Evolutionary conservation across 2,329 filamentous ascomycete genomes (phyloP), one percentile per base, ranked within the genome.

Genomic region (Botryotinia convoluta): DNA sequence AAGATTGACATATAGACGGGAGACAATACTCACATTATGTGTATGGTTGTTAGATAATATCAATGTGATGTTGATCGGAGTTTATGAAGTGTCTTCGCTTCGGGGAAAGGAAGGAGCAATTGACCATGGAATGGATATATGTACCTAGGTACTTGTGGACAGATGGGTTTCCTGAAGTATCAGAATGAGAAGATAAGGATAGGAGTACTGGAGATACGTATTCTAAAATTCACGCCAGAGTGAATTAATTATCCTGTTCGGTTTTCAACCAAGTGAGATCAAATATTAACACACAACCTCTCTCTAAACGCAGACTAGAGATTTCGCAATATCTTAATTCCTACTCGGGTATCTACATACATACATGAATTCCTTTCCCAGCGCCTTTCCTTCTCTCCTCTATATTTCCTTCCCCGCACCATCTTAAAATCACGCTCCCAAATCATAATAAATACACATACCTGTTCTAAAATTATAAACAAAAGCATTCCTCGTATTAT

Each of bases 391-490:
- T 14, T 37, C 44, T 44, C 18, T 18, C n/a, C 22, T 63, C 32
- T 37, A 37, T n/a, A 29, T 44, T 16, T 20, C 29, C 16, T 14
- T 29, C 29, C 67, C 1, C 10, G 10, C n/a, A 26, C 3, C 22
- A 4, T 57, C 32, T 61, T 20, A 61, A 45, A 20, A 61, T 79
- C 74, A 81, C 42, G 78, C 78, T 35, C 84, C 85, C 61, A 98
- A 83, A 82, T 97, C 94, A 82, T 97, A 97, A 80, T 95, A 93
- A 69, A 97, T 87, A 81, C 93, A 95, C 74, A 88, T 91, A 0
- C 92, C 93, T 16, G 93, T 97, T 74, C 94, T 87, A 78, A 97
- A 97, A 79, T 97, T 97, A 83, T 97, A 97, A 70, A 98, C 88
- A 83, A 97, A 97, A 18, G 93, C 92, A 81, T 95, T 93, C 64